Base-by-base conservation (phyloP, 1,284 basidiomycete species). In the Boletus nobilissimus region DNA sequence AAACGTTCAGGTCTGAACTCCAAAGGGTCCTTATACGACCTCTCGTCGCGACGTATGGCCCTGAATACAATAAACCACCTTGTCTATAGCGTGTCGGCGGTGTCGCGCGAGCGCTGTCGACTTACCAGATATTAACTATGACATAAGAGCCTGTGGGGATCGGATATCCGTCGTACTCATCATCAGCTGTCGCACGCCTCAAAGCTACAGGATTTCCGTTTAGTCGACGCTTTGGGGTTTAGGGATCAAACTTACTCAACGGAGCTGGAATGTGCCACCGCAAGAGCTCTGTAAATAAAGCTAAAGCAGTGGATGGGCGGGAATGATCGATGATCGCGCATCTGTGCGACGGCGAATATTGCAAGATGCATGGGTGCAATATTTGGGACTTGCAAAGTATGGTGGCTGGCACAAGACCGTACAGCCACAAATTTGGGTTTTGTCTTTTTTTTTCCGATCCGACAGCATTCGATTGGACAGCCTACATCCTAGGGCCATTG, bases 241-340 rank as follows among this genome's bases (percentile, higher is more conserved):
- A 46, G n/a, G 22, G n/a, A 32, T 38, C 83, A 70, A 65, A 88
- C 90, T 89, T 67, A 86, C 87, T n/a, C 11, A 81, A 10, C 5
- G 91, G 90, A 39, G 84, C 87, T 16, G 91, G 89, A 8, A 88
- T 82, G 72, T 91, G 87, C 93, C 92, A 94, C 3, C 93, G 88
- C 68, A 93, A 84, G 32, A 92, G 88, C 83, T 94, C 93, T 75
- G 90, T 73, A 63, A 80, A 70, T 3, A 87, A 32, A 1, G 81
- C 80, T 48, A n/a, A n/a, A n/a, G n/a, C n/a, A n/a, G n/a, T n/a
- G n/a, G n/a, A n/a, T n/a, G n/a, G n/a, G n/a, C n/a, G n/a, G n/a
- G n/a, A n/a, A n/a, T n/a, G n/a, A n/a, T n/a, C n/a, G n/a, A n/a
- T n/a, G n/a, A n/a, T n/a, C n/a, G n/a, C n/a, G n/a, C n/a, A n/a